phyloP scores from a whole-genome alignment of 805 yeast species.

The Wickerhamomyces pijperi region DNA sequence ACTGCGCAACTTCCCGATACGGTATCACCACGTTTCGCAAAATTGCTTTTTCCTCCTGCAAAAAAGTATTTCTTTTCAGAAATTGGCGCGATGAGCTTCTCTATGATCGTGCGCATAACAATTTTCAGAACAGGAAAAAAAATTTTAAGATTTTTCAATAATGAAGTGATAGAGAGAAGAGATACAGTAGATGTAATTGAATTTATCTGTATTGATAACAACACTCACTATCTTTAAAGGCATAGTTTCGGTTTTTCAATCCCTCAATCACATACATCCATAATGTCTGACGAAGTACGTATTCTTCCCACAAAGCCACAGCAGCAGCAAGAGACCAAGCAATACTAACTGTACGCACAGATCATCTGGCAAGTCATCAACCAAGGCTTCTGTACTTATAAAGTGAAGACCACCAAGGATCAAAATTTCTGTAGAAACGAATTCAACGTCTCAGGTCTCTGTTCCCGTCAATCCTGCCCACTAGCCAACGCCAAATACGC shows the following conservation, averaged over 20 bases:
- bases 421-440: slow-evolving; percentile 94
- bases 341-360: slow-evolving; percentile 21
- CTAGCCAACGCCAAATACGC: slow-evolving; percentile 90
- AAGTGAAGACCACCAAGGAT: slow-evolving; percentile 76
- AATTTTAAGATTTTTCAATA: neutral
- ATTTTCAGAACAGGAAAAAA: too few species aligned
- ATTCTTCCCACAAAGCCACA: too few species aligned
- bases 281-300: slow-evolving; percentile 19
- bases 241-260: too few species aligned
- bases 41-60: too few species aligned
- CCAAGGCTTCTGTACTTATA: slow-evolving; percentile 92
- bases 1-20: too few species aligned
- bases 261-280: neutral
- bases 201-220: too few species aligned
- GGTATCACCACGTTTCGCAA: too few species aligned
- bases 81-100: too few species aligned
- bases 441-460: slow-evolving; percentile 89
- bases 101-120: neutral
- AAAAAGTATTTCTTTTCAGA: too few species aligned
- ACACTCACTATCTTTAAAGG: too few species aligned
- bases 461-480: slow-evolving; percentile 91
- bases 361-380: slow-evolving; percentile 96
- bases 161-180: neutral
- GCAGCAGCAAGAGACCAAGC: too few species aligned
- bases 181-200: too few species aligned